Evolutionary conservation across 352 stramenopile genomes (phyloP).

Genomic region (Aphanomyces invadans): DNA sequence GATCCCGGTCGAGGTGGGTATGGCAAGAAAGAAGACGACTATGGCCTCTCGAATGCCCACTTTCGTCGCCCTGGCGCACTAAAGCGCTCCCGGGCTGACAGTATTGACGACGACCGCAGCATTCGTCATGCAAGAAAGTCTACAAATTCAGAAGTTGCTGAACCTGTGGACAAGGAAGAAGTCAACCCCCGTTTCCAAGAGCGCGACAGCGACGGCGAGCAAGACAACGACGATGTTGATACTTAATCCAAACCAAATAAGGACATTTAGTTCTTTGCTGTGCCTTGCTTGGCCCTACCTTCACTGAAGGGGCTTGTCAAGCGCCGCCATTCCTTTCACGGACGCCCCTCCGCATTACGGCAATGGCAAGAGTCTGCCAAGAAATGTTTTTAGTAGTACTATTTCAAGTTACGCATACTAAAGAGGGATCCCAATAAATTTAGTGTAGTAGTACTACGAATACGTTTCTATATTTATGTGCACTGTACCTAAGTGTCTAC

Average conservation of each 20-base stretch:
- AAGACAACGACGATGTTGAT: slow-evolving; percentile 8
- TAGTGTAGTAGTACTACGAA: background rate
- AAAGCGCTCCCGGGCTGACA: slow-evolving; percentile 59
- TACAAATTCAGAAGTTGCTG: background rate
- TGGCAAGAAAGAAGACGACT: slow-evolving; percentile 51
- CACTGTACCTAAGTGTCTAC: background rate
- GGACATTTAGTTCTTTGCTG: too few species aligned
- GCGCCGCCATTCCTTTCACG: too few species aligned
- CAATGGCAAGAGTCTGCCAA: too few species aligned
- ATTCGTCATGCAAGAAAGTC: background rate
- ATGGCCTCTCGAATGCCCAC: slow-evolving; percentile 38
- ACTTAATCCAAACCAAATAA: background rate
- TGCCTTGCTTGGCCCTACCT: too few species aligned
- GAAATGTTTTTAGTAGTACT: too few species aligned
- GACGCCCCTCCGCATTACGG: too few species aligned
- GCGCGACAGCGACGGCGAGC: slow-evolving; percentile 32
- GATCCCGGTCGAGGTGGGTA: slow-evolving; percentile 73
- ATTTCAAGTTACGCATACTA: too few species aligned
- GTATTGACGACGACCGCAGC: slow-evolving; percentile 28
- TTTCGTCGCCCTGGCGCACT: slow-evolving; percentile 47
- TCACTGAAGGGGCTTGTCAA: too few species aligned
- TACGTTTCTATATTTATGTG: background rate
- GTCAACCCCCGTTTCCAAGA: slow-evolving; percentile 58
- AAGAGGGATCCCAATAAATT: too few species aligned
- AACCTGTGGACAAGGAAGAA: slow-evolving; percentile 29